Evolutionary conservation across 768 basidiomycete genomes (phyloP), one percentile per base, ranked within the genome.

Genomic region (Amanita rimosa): DNA sequence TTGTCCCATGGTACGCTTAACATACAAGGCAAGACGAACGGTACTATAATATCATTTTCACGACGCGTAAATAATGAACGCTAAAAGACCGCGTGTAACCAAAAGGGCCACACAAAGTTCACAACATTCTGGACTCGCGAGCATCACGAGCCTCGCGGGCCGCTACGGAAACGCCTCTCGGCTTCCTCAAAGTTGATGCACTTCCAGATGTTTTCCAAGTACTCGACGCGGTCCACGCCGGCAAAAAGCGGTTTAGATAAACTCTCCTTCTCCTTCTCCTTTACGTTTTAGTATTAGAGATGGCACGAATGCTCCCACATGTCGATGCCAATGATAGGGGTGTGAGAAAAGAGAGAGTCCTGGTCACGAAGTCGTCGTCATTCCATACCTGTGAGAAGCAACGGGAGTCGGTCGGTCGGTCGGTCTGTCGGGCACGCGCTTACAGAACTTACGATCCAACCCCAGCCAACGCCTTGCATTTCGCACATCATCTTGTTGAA

Each of bases 241-340:
- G 13, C 14, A 36, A 17, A 21, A 9, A 8, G 8, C 37, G 8
- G 21, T 26, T 26, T 33, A 44, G 38, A 33, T 6, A 27, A 13
- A 21, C 92, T 64, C 59, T 94, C 92, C 58, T 95, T 86, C 48
- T 67, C 79, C 76, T 95, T 86, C 48, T 67, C 79, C 76, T 95
- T 95, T 62, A 91, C 89, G 68, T 95, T 94, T 66, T 85, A 79
- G 71, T 97, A 97, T 65, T 97, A 91, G 58, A 95, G 78, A 72
- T 95, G 96, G 73, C 92, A 90, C 44, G 90, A 88, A 62, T 94
- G 92, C 69, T 95, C 91, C 92, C 92, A 95, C 61, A 94, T 80
- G 55, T 94, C 92, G 56, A 96, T 83, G 38, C 92, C 91, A 55
- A 94, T 86, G 69, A 96, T 76, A 47, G 92, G 89, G 48, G 78